These are phyloP conservation scores for Vanilla planifolia DNA, from an alignment of 106 monocot genomes.

Conservation along the genomic window DNA sequence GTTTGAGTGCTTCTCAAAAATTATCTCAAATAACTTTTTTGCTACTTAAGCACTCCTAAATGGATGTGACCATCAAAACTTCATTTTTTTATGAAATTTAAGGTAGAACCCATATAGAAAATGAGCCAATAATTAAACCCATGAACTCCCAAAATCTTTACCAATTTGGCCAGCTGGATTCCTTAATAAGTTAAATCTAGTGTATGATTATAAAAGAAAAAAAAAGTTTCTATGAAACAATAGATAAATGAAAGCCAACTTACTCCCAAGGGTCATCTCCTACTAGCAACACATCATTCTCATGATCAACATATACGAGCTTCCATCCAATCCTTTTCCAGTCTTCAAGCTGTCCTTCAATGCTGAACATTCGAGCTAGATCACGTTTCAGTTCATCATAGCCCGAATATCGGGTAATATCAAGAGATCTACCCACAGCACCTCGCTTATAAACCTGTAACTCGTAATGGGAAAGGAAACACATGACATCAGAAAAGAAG, in stretches of 20 bases:
- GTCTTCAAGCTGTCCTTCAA: constrained; percentile 87
- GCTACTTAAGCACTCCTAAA: no score
- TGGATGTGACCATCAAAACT: no score
- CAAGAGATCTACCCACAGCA: constrained; percentile 93
- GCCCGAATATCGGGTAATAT: constrained; percentile 67
- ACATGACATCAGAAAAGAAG: background rate
- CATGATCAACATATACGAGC: constrained; percentile 94
- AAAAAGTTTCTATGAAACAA: no score
- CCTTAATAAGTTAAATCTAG: no score
- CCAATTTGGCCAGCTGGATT: no score
- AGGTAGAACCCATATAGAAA: no score
- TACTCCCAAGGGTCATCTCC: constrained; percentile 99
- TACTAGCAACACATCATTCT: constrained; percentile 82
- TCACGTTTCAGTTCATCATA: constrained; percentile 89
- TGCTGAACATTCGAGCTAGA: constrained; percentile 95
- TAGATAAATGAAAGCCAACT: constrained; percentile 21
- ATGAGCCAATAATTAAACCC: no score
- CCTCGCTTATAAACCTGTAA: constrained; percentile 86
- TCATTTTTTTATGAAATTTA: no score
- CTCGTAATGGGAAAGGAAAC: background rate
- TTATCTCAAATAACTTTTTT: no score
- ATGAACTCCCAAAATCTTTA: no score
- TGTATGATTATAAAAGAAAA: no score
- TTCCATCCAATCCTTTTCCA: constrained; percentile 90
- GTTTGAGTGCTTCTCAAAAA: no score